phyloP scores from a whole-genome alignment of 192 early-diverging fungal species.

The Umbelopsis ramanniana region DNA sequence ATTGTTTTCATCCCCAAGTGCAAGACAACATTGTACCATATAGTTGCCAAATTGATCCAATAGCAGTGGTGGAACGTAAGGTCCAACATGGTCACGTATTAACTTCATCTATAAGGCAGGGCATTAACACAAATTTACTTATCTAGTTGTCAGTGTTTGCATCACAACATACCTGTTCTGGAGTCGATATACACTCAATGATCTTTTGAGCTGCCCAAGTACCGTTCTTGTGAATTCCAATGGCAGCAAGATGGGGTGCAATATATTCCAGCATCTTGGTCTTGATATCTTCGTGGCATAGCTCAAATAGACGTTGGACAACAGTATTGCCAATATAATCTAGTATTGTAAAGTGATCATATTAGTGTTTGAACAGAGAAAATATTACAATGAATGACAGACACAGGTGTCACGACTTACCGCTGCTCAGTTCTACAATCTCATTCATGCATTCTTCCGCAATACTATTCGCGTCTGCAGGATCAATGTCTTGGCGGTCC shows the following conservation, averaged over 20 bases:
- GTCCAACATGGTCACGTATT: slow-evolving; percentile 62
- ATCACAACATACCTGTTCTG: slow-evolving; percentile 54
- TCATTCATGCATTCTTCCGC: slow-evolving; percentile 85
- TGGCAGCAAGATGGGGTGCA: slow-evolving; percentile 84
- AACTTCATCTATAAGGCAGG: slow-evolving; percentile 45
- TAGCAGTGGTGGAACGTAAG: slow-evolving; percentile 83
- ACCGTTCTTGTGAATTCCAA: slow-evolving; percentile 98
- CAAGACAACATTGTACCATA: slow-evolving; percentile 94
- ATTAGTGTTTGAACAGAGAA: neutral
- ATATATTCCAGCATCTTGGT: slow-evolving; percentile 79
- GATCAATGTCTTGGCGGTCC: slow-evolving; percentile 63
- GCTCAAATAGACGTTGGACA: slow-evolving; percentile 91
- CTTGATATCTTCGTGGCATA: slow-evolving; percentile 68
- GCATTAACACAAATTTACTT: too few species aligned
- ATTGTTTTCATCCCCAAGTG: slow-evolving; percentile 74
- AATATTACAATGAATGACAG: neutral
- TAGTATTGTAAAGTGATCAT: slow-evolving; percentile 54
- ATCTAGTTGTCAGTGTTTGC: too few species aligned
- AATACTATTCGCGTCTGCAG: slow-evolving; percentile 75
- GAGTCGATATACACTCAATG: slow-evolving; percentile 83
- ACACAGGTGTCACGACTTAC: slow-evolving; percentile 45
- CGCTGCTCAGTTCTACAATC: slow-evolving; percentile 88
- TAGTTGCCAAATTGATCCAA: slow-evolving; percentile 99
- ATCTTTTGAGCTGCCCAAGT: slow-evolving; percentile 99
- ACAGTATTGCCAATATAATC: slow-evolving; percentile 98